A percentile compares a stretch with the other conserved stretches of the same genome.
Evolutionary conservation across 2,329 filamentous ascomycete species (phyloP).

Genomic region (Lithohypha guttulata): DNA sequence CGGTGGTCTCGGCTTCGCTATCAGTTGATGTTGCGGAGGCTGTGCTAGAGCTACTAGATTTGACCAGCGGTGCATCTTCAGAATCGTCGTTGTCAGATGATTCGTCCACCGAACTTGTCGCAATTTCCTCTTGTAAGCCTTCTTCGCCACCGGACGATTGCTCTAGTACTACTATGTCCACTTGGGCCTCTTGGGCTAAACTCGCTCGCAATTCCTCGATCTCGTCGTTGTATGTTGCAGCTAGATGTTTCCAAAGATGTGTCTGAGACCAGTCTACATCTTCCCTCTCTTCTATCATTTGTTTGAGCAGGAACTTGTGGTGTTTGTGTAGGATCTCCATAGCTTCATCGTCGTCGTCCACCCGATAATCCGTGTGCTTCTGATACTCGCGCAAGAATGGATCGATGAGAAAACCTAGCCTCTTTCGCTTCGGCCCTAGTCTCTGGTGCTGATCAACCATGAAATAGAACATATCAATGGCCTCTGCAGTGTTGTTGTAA

Average conservation of each 20-base stretch:
- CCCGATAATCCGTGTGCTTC: slow-evolving; percentile 21
- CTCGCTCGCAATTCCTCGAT: slow-evolving; percentile 15
- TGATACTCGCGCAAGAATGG: slow-evolving; percentile 21
- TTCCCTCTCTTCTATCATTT: slow-evolving; percentile 38
- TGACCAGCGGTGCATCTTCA: not conserved
- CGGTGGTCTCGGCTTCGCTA: slow-evolving; percentile 12
- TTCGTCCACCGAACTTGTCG: slow-evolving; percentile 25
- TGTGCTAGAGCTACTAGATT: slow-evolving; percentile 6
- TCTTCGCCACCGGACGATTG: slow-evolving; percentile 11
- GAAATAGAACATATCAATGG: slow-evolving; percentile 51
- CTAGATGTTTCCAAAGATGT: slow-evolving; percentile 34
- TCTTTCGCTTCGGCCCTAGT: slow-evolving; percentile 18
- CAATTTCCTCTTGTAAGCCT: slow-evolving; percentile 15
- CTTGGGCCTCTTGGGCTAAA: not conserved
- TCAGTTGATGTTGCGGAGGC: slow-evolving; percentile 10
- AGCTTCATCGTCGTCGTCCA: slow-evolving; percentile 36
- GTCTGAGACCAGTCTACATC: slow-evolving; percentile 35
- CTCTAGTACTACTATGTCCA: slow-evolving; percentile 3
- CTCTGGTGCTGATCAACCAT: slow-evolving; percentile 46
- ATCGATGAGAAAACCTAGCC: slow-evolving; percentile 19
- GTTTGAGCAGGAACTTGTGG: slow-evolving; percentile 34
- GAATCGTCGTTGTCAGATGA: slow-evolving; percentile 6
- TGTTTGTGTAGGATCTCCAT: slow-evolving; percentile 37
- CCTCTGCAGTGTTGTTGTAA: slow-evolving; percentile 48
- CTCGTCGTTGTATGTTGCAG: slow-evolving; percentile 28